Evolutionary conservation across 441 rosid species (phyloP).

Genomic region (Pelargonium citronellum): DNA sequence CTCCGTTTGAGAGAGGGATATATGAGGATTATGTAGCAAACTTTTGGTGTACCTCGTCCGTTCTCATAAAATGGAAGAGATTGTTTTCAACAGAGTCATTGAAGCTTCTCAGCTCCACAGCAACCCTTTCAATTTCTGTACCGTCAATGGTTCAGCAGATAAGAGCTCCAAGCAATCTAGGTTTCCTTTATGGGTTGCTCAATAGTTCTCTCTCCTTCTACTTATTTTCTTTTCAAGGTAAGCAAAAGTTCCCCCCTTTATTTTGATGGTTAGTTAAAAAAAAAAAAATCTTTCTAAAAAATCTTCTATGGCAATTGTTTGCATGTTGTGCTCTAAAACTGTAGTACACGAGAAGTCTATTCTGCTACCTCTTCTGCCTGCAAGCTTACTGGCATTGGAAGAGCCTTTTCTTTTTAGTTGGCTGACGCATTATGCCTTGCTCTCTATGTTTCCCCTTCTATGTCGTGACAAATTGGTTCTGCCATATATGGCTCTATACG

Average conservation of each 20-base stretch:
- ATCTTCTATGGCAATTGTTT: slow-evolving; percentile 4
- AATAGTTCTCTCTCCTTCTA: slow-evolving; percentile 82
- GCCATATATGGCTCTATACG: slow-evolving; percentile 47
- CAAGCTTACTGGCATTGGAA: slow-evolving; percentile 64
- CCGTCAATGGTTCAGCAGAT: slow-evolving; percentile 92
- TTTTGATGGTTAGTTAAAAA: background rate
- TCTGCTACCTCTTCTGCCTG: slow-evolving; percentile 78
- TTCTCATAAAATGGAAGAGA: slow-evolving; percentile 80
- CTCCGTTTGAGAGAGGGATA: slow-evolving; percentile 94
- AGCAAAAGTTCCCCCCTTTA: slow-evolving; percentile 11
- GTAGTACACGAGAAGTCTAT: slow-evolving; percentile 96
- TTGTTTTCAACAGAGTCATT: slow-evolving; percentile 51
- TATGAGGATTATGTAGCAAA: slow-evolving; percentile 93
- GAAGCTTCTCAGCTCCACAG: slow-evolving; percentile 51
- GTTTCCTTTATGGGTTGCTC: slow-evolving; percentile 72
- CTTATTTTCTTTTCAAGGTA: slow-evolving; percentile 84
- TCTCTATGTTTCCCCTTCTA: slow-evolving; percentile 88
- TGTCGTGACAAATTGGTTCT: slow-evolving; percentile 63
- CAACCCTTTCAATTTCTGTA: slow-evolving; percentile 55
- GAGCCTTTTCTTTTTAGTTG: slow-evolving; percentile 44
- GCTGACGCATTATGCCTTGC: slow-evolving; percentile 57
- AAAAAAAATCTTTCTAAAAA: background rate
- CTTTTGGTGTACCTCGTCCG: slow-evolving; percentile 84
- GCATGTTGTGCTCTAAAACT: slow-evolving; percentile 15
- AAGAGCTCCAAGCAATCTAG: slow-evolving; percentile 59